These are phyloP conservation scores for Leptoxyphium fumago DNA, from an alignment of 2,329 filamentous ascomycete species.

Conservation along the genomic window DNA sequence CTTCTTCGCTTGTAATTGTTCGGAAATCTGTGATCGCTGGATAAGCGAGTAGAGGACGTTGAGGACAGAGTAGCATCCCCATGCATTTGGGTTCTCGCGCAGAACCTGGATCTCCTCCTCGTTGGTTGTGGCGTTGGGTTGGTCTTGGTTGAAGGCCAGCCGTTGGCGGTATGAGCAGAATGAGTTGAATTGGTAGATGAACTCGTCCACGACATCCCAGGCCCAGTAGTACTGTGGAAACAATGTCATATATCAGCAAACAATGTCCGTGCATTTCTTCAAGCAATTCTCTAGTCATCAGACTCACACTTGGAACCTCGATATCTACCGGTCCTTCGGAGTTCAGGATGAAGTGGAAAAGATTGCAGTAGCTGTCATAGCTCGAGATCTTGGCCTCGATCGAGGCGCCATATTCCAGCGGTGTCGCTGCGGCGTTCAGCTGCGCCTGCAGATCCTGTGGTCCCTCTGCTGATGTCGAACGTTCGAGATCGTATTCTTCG, in stretches of 20 bases:
- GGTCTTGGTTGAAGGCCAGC: conserved; percentile 51
- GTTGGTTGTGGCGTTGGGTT: conserved; percentile 43
- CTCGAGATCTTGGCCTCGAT: conserved; percentile 96
- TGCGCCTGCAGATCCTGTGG: conserved; percentile 87
- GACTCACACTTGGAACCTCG: conserved; percentile 82
- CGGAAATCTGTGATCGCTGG: conserved; percentile 93
- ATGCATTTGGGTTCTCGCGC: conserved; percentile 94
- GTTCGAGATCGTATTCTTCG: conserved; percentile 50
- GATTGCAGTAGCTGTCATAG: conserved; percentile 98
- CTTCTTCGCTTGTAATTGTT: conserved; percentile 91
- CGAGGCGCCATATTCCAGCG: conserved; percentile 88
- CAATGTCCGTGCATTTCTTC: conserved; percentile 2
- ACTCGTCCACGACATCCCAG: conserved; percentile 99
- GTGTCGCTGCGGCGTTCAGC: conserved; percentile 80
- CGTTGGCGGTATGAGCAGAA: conserved; percentile 95
- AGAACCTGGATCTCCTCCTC: conserved; percentile 86
- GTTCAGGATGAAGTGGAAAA: conserved; percentile 99
- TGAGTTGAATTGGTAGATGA: conserved; percentile 99
- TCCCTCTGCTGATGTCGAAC: conserved; percentile 47
- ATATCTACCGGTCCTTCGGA: conserved; percentile 97
- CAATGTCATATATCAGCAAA: conserved; percentile 5
- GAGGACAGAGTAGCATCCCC: conserved; percentile 98
- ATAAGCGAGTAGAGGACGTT: conserved; percentile 99
- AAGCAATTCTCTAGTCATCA: neutral
- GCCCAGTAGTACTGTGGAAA: conserved; percentile 81